These are phyloP conservation scores for Scleromitrula shiraiana DNA, from an alignment of 2,329 filamentous ascomycete species.

Conservation along the genomic window DNA sequence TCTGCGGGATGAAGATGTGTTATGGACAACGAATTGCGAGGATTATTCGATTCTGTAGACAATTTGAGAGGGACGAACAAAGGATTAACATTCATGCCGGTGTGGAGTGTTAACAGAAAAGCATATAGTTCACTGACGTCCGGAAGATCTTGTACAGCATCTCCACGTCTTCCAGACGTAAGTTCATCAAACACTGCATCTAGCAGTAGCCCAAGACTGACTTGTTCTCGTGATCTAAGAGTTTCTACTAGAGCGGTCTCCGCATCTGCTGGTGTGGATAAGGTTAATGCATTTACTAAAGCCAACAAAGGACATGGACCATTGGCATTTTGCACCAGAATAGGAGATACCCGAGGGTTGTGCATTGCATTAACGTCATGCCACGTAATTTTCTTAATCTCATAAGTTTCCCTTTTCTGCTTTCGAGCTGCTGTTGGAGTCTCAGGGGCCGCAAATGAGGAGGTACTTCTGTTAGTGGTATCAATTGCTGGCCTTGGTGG, in stretches of 20 bases:
- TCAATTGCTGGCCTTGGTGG: slow-evolving; percentile 20
- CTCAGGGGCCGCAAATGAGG: slow-evolving; percentile 13
- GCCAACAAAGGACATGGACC: slow-evolving; percentile 90
- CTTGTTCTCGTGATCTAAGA: slow-evolving; percentile 72
- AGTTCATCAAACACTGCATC: slow-evolving; percentile 91
- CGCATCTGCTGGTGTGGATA: slow-evolving; percentile 63
- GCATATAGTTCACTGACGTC: slow-evolving; percentile 82
- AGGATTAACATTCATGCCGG: slow-evolving; percentile 97
- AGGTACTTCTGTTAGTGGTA: slow-evolving; percentile 11
- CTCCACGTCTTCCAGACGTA: slow-evolving; percentile 65
- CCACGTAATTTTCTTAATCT: slow-evolving; percentile 89
- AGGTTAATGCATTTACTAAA: slow-evolving; percentile 81
- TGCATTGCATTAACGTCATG: slow-evolving; percentile 52
- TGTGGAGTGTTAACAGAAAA: slow-evolving; percentile 83
- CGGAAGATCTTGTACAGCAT: slow-evolving; percentile 55
- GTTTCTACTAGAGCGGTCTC: slow-evolving; percentile 71
- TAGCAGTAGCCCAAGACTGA: slow-evolving; percentile 76
- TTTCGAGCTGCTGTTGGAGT: slow-evolving; percentile 8
- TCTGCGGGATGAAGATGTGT: slow-evolving; percentile 44
- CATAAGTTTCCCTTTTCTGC: slow-evolving; percentile 63
- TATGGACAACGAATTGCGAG: slow-evolving; percentile 40
- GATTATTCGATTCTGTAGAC: slow-evolving; percentile 29
- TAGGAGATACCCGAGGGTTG: slow-evolving; percentile 70
- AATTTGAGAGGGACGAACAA: slow-evolving; percentile 58
- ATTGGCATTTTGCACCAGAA: slow-evolving; percentile 87